These are phyloP conservation scores for Penicillium sp. DNA, from an alignment of 2,329 filamentous ascomycete species.

Conservation along the genomic window DNA sequence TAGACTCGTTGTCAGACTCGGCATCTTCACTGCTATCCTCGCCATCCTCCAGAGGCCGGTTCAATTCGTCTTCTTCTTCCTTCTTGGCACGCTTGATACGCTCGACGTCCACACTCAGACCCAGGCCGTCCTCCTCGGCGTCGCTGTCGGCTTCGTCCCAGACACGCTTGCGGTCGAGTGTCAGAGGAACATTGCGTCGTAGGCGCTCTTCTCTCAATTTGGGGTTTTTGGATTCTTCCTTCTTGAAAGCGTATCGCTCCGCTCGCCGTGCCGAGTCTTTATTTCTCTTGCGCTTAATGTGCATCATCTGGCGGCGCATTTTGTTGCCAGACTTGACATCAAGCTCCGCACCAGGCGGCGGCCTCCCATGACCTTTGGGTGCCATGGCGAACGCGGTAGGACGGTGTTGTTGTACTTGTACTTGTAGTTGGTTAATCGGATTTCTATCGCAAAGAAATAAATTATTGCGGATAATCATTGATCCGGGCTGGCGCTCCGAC, in stretches of 20 bases:
- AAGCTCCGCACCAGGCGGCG: constrained; percentile 43
- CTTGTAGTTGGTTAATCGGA: not conserved
- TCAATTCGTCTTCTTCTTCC: constrained; percentile 42
- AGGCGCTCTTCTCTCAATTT: constrained; percentile 67
- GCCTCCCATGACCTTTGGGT: constrained; percentile 41
- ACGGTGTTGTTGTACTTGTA: constrained; percentile 1
- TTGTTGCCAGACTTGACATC: constrained; percentile 67
- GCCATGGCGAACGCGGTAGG: constrained; percentile 41
- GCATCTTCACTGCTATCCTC: constrained; percentile 41
- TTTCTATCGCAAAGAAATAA: constrained; percentile 24
- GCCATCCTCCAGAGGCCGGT: constrained; percentile 39
- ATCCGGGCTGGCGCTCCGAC: constrained; percentile 17
- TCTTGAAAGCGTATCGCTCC: constrained; percentile 70
- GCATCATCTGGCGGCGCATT: constrained; percentile 68
- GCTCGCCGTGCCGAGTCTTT: constrained; percentile 70
- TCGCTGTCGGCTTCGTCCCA: constrained; percentile 71
- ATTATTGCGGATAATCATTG: constrained; percentile 28
- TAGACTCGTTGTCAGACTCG: constrained; percentile 52
- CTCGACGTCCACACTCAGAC: constrained; percentile 46
- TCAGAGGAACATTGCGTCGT: constrained; percentile 70
- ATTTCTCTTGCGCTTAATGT: constrained; percentile 72
- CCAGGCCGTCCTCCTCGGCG: constrained; percentile 42
- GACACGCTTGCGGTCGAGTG: constrained; percentile 79
- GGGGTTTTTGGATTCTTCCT: constrained; percentile 80
- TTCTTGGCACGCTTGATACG: constrained; percentile 46